Evolutionary conservation across 768 basidiomycete species (phyloP).

Genomic region (Tubosaeta brunneosetosa): DNA sequence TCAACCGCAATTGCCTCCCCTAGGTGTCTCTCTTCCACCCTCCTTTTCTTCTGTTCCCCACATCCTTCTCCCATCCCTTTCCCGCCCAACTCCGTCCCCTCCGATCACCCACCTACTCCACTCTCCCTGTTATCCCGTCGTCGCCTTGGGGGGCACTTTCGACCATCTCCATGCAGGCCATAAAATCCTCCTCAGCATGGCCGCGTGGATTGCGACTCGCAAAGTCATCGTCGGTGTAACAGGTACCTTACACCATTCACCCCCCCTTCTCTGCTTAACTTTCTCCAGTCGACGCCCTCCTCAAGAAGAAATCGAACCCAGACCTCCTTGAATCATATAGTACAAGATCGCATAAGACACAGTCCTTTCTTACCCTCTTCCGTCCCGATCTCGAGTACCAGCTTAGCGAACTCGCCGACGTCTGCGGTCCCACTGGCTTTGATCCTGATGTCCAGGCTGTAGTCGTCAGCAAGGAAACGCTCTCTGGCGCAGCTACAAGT

Average conservation of each 20-base stretch:
- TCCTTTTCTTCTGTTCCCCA: constrained; percentile 36
- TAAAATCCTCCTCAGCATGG: constrained; percentile 94
- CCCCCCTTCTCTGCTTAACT: constrained; percentile 9
- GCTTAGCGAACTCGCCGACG: constrained; percentile 72
- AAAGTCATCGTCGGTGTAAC: constrained; percentile 91
- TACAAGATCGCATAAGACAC: constrained; percentile 52
- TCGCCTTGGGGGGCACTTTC: constrained; percentile 93
- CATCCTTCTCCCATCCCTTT: constrained; percentile 12
- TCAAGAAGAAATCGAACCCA: constrained; percentile 66
- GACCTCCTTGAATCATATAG: constrained; percentile 61
- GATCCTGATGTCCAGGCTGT: constrained; percentile 89
- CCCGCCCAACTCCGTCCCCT: constrained; percentile 3
- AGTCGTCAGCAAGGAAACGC: constrained; percentile 88
- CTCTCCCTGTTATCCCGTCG: constrained; percentile 49
- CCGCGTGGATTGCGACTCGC: constrained; percentile 68
- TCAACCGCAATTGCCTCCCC: background rate
- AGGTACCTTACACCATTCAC: constrained; percentile 39
- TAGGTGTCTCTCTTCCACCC: constrained; percentile 38
- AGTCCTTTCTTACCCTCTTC: constrained; percentile 68
- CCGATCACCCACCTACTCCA: background rate
- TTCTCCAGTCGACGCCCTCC: constrained; percentile 58
- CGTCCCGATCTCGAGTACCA: constrained; percentile 61
- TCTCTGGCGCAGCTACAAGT: constrained; percentile 72
- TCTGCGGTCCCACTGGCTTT: constrained; percentile 87
- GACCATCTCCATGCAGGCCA: constrained; percentile 98